These are phyloP conservation scores for Tricholoma furcatifolium DNA, from an alignment of 768 basidiomycete species.

Conservation along the genomic window DNA sequence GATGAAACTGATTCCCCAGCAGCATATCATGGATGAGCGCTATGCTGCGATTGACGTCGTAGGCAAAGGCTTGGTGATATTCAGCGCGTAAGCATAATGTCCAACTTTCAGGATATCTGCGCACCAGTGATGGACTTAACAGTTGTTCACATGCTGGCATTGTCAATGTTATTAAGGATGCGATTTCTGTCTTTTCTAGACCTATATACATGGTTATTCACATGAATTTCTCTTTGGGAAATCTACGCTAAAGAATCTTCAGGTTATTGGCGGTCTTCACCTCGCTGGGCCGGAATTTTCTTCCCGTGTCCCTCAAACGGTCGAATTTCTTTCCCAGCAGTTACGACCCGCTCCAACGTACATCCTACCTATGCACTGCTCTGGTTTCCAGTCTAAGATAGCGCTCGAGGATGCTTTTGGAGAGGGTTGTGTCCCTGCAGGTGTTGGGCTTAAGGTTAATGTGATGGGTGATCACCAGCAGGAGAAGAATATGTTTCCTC, in stretches of 20 bases:
- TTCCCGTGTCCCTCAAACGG: slow-evolving; percentile 64
- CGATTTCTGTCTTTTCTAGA: slow-evolving; percentile 55
- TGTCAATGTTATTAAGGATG: slow-evolving; percentile 78
- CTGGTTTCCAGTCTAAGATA: slow-evolving; percentile 75
- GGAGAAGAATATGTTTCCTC: slow-evolving; percentile 37
- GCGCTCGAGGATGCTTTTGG: slow-evolving; percentile 70
- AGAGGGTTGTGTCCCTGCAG: slow-evolving; percentile 75
- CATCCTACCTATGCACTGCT: slow-evolving; percentile 83
- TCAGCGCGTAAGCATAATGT: slow-evolving; percentile 64
- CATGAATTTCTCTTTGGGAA: neutral
- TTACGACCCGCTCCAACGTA: slow-evolving; percentile 65
- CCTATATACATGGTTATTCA: slow-evolving; percentile 72
- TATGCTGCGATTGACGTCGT: slow-evolving; percentile 74
- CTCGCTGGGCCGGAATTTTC: slow-evolving; percentile 70
- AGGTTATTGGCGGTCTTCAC: slow-evolving; percentile 83
- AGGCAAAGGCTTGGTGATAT: slow-evolving; percentile 81
- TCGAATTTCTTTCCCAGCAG: slow-evolving; percentile 63
- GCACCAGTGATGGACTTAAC: neutral
- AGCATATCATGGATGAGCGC: slow-evolving; percentile 84
- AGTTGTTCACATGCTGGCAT: slow-evolving; percentile 75
- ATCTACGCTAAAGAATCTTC: neutral
- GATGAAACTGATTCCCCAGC: neutral
- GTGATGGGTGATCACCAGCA: slow-evolving; percentile 45
- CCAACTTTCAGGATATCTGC: neutral
- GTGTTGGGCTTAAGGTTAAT: slow-evolving; percentile 67